Base-by-base conservation (phyloP, 2,329 filamentous ascomycete genomes). In the Ceratocystis huliohia region DNA sequence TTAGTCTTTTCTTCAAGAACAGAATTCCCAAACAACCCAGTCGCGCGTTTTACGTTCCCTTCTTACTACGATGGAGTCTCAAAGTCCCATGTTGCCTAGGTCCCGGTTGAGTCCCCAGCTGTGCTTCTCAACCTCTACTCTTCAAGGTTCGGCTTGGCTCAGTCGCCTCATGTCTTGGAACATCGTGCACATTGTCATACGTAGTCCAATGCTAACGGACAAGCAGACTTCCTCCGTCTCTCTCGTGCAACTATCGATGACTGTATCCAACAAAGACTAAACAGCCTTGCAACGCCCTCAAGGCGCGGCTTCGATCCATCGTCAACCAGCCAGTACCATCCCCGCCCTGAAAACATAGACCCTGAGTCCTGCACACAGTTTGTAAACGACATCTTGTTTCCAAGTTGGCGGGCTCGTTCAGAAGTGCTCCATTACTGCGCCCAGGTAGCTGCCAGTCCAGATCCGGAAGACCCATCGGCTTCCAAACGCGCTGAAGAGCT, bases 381-480 rank as follows among this genome's bases (percentile, higher is more conserved):
- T 76, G 89, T 90, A 70, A 79, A 90, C 13, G 79, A 84, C 28
- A 84, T 95, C 1, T 77, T 99, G 2, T 96, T 96, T 71, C 90
- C 91, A 0, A 88, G 88, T 30, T 99, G 94, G 94, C 86, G 93
- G 71, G 81, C 83, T 3, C 84, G 94, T 46, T 87, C 87, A 17
- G 87, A 95, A 72, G 88, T 96, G 0, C 78, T 97, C 65, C 88
- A 86, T 70, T 99, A 96, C 75, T 99, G 94, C 76, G 86, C 89
- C 1, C 82, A 87, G 45, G 91, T 99, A 0, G 93, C 93, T 2
- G 91, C 90, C 10, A 89, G 86, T 68, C 88, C 91, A 0, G 91
- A 97, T 72, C 91, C 91, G 0, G 83, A 93, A 68, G 92, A 96
- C 71, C 92, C 92, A 0, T 89, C 93, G 66, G 80, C 85, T 30